Conservation (phyloP, 345 rosid species). For the Cochlearia excelsa region DNA sequence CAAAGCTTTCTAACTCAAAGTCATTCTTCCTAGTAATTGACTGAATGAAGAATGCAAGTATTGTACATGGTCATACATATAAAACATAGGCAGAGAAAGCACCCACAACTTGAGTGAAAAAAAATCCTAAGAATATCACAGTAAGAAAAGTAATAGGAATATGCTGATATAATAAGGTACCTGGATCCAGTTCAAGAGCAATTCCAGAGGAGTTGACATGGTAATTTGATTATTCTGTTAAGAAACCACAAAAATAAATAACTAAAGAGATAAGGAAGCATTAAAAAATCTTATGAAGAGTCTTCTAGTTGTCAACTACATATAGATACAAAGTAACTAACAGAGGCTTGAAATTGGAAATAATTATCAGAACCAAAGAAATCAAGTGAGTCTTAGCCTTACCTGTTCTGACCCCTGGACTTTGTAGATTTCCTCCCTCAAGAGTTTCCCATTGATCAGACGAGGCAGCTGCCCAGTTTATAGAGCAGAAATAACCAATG, state of each 20-base stretch:
- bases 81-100: constrained; percentile 3
- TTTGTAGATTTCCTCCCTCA: constrained; percentile 60
- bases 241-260: constrained; percentile 5
- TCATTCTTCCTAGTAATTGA: constrained; percentile 63
- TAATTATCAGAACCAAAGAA: background rate
- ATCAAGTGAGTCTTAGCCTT: constrained; percentile 33
- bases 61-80: constrained; percentile 24
- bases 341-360: constrained; percentile 2
- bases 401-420: constrained; percentile 52
- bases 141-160: constrained; percentile 2
- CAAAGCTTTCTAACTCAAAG: constrained; percentile 45
- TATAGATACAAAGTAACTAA: constrained; percentile 6
- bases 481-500: constrained; percentile 13
- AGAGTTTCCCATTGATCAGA: constrained; percentile 49
- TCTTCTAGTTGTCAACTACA: constrained; percentile 6
- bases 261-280: constrained; percentile 1
- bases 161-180: constrained; percentile 35
- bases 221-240: constrained; percentile 42
- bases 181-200: constrained; percentile 83
- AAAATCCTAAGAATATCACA: background rate
- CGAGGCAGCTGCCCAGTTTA: constrained; percentile 67
- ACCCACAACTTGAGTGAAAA: background rate
- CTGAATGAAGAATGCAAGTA: constrained; percentile 41
- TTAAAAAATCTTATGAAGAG: constrained; percentile 5
- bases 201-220: constrained; percentile 43